Conservation (phyloP, 1,284 basidiomycete genomes). For the Puccinia coronata region DNA sequence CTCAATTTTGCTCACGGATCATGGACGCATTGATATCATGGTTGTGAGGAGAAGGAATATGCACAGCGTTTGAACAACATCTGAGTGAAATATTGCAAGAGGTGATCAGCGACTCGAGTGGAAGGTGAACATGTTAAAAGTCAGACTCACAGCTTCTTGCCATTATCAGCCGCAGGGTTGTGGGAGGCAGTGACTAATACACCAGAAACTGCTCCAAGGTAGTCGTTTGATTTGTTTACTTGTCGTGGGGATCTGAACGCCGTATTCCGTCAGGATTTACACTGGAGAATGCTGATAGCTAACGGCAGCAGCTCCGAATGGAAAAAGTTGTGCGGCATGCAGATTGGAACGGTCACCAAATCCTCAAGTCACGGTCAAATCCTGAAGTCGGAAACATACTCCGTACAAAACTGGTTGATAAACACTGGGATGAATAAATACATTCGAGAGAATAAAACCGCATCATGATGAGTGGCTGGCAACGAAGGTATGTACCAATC, state of each 20-base stretch:
- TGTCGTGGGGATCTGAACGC: slow-evolving; percentile 64
- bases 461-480: too few relatives aligned
- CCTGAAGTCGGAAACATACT: too few relatives aligned
- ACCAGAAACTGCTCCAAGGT: slow-evolving; percentile 70
- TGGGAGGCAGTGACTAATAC: slow-evolving; percentile 73
- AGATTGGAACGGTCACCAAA: too few relatives aligned
- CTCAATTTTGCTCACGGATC: slow-evolving; percentile 65
- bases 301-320: not conserved
- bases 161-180: slow-evolving; percentile 66
- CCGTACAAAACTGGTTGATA: too few relatives aligned
- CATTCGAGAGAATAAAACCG: too few relatives aligned
- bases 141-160: slow-evolving; percentile 69
- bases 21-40: slow-evolving; percentile 71
- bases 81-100: slow-evolving; percentile 24
- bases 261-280: not conserved
- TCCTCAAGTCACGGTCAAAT: too few relatives aligned
- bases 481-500: too few relatives aligned
- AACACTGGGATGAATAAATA: too few relatives aligned
- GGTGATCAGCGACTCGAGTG: slow-evolving; percentile 20
- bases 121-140: not conserved
- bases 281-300: too few relatives aligned
- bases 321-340: not conserved
- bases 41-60: slow-evolving; percentile 82
- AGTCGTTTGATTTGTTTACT: slow-evolving; percentile 66
- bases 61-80: slow-evolving; percentile 55